Base-by-base conservation (phyloP, 2,329 filamentous ascomycete genomes). In the Aspergillus luchuensis region DNA sequence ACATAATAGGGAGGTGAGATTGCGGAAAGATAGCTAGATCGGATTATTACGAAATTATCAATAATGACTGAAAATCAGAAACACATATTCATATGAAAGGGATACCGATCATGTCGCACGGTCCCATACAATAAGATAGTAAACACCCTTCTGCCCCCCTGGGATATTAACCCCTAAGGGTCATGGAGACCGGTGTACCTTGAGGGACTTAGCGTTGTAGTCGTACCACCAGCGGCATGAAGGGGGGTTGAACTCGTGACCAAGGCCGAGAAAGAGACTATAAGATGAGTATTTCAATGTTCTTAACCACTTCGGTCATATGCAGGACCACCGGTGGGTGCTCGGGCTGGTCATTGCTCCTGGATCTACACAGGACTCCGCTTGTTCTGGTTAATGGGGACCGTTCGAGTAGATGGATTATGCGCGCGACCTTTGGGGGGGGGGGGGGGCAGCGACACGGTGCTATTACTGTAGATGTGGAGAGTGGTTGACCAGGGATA, bases 361-460 rank as follows among this genome's bases (percentile, higher is more conserved):
- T 48, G n/a, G 60, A 60, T 62, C 60, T 62, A 57, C 60, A 52
- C 23, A 30, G 23, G 56, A 57, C 39, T 62, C 57, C 58, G 54
- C 58, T 59, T 23, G 38, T 56, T 58, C 51, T 23, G 48, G 49
- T 41, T 60, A 57, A 55, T 30, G 53, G 43, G 53, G 53, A 30
- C 52, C 38, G 33, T 17, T 47, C n/a, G 25, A 47, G 39, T 11
- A 25, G 47, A 28, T 15, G 47, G n/a, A 7, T 28, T 28, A 50
- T 50, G 41, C 41, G 47, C 25, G 47, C 47, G 25, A 50, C 47
- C 25, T 30, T 50, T n/a, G n/a, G n/a, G n/a, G n/a, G n/a, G n/a
- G n/a, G n/a, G n/a, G 17, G 47, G 47, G 47, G 47, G 15, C n/a
- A 30, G 23, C 21, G 15, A 17, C 39, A 43, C 6, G n/a, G 39